These are phyloP conservation scores for Liquidambar formosana DNA, from an alignment of 164 flowering plant species.

Conservation along the genomic window DNA sequence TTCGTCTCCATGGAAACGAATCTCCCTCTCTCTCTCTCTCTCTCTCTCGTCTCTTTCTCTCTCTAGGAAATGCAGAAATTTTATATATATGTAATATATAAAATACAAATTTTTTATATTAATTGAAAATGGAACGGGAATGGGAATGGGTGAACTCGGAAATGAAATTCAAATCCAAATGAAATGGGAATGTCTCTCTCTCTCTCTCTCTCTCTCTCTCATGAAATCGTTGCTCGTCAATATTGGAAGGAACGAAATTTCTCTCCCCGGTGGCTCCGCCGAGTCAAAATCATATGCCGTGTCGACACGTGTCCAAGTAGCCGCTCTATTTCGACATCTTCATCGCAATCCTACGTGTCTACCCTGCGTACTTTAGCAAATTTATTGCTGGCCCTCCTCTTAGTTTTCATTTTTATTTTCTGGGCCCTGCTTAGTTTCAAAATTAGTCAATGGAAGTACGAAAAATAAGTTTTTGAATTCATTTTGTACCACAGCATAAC, in stretches of 20 bases:
- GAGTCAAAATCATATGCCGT: constrained; percentile 21
- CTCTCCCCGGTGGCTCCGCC: constrained; percentile 29
- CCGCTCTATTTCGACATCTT: background rate
- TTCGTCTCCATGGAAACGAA: constrained; percentile 8
- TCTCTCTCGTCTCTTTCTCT: constrained; percentile 15
- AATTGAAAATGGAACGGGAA: background rate
- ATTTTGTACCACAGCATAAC: no score
- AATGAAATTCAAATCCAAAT: constrained; percentile 32
- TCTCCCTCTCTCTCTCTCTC: constrained; percentile 4
- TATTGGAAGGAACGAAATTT: constrained; percentile 7
- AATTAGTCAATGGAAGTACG: no score
- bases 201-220: background rate
- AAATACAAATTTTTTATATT: no score
- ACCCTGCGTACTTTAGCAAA: no score
- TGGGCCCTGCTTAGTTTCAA: no score
- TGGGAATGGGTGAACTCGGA: background rate
- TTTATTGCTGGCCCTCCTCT: no score
- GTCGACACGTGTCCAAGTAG: constrained; percentile 20
- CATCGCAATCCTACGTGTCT: no score
- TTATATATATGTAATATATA: background rate
- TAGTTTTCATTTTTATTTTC: no score
- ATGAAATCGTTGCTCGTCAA: background rate
- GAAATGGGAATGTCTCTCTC: background rate
- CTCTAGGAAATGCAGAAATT: constrained; percentile 1
- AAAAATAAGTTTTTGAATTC: no score